Evolutionary conservation across 176 grass and related monocot genomes (phyloP), one percentile per base, ranked within the genome.

Genomic region (Eremochloa ophiuroides): DNA sequence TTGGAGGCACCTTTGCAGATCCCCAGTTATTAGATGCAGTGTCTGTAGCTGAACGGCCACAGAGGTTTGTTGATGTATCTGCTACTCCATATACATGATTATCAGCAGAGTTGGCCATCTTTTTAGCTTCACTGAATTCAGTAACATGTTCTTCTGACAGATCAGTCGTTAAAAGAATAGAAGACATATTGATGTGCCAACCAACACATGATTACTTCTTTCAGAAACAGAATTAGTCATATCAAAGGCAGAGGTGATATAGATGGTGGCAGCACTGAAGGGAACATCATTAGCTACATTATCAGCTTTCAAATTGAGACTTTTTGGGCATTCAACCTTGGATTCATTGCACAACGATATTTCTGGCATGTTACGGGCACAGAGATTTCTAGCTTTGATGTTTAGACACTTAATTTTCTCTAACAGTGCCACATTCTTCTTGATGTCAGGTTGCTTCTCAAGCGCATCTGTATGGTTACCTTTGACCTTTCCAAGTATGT

Each of bases 361-460:
- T 67, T 62, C 35, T 82, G 62, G 63, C 55, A 80, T 59, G 46
- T 62, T 86, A 40, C 43, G 58, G 59, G 69, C 68, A 77, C 79
- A 18, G 65, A 79, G 47, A 53, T 65, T 82, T 77, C 89, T 86
- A 85, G 87, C 85, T 94, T 97, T 97, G 77, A 75, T 89, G 73
- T 97, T 94, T 84, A 92, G 72, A 62, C 64, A 88, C 83, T 83
- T 93, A 62, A 97, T 90, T 82, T 97, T 97, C 78, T 97, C 82
- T 64, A 94, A 88, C 34, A 97, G 42, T 43, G 66, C 43, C 44
- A 84, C 22, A 78, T 90, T 83, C 88, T 92, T 92, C 72, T 82
- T 87, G 59, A 85, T 84, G 81, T 83, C 27, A 79, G 85, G 74
- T 77, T 91, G 61, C 69, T 86, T 80, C 68, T 88, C 62, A 69